Evolutionary conservation across 2,329 filamentous ascomycete genomes (phyloP).

Genomic region (Diaporthe citriasiana): DNA sequence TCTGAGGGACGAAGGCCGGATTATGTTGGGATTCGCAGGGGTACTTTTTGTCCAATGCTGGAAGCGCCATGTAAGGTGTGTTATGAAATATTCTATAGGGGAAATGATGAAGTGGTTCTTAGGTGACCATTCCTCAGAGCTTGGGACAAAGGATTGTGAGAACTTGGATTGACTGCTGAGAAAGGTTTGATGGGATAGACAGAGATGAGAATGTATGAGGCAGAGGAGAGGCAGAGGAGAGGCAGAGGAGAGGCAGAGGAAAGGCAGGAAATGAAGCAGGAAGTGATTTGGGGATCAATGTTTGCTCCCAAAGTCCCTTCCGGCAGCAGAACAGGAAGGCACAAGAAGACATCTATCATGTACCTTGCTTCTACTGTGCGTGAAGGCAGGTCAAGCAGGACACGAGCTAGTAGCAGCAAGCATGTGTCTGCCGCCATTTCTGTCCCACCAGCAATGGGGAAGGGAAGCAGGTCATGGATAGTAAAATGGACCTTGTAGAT

Average conservation of each 20-base stretch:
- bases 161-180: neutral
- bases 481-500: neutral
- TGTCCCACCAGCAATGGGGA: neutral
- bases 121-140: neutral
- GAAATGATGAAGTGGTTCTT: neutral
- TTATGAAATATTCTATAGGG: neutral
- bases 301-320: neutral
- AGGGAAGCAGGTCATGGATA: neutral
- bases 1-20: neutral
- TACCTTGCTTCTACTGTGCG: neutral
- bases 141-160: neutral
- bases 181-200: neutral
- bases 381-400: neutral
- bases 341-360: neutral
- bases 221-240: neutral
- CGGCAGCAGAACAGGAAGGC: conserved; percentile 1
- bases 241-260: neutral
- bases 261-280: neutral
- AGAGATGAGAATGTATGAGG: neutral
- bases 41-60: conserved; percentile 12
- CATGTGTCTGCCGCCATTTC: neutral
- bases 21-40: conserved; percentile 9
- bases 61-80: conserved; percentile 6
- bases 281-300: no score
- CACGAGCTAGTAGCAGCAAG: neutral